A percentile compares a stretch with the other conserved stretches of the same genome.
These are phyloP conservation scores for Yamadazyma dushanensis DNA, from an alignment of 1,139 yeast genomes.

Conservation along the genomic window DNA sequence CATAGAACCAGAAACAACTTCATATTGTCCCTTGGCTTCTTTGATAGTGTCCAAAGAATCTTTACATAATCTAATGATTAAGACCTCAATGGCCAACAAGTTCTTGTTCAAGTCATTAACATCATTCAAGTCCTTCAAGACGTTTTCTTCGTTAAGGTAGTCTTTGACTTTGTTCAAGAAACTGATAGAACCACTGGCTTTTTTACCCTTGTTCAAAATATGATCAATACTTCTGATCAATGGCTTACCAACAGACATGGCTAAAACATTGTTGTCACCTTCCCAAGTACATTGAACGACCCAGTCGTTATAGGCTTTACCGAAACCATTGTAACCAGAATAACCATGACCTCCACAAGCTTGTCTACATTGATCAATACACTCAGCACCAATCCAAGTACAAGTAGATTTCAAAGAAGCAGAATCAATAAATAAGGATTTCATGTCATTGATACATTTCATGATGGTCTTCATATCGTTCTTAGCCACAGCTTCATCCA, in stretches of 20 bases:
- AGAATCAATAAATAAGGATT: slow-evolving; percentile 79
- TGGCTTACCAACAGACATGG: slow-evolving; percentile 80
- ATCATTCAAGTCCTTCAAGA: slow-evolving; percentile 33
- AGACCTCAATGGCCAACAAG: slow-evolving; percentile 39
- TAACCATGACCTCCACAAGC: slow-evolving; percentile 98
- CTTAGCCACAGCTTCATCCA: slow-evolving; percentile 54
- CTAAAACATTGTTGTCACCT: slow-evolving; percentile 89
- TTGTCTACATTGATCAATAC: slow-evolving; percentile 88
- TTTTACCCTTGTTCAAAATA: slow-evolving; percentile 29
- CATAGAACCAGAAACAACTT: slow-evolving; percentile 55
- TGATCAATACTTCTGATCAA: slow-evolving; percentile 55
- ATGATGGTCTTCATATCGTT: slow-evolving; percentile 43
- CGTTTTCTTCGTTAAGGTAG: slow-evolving; percentile 28
- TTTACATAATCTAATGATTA: slow-evolving; percentile 47
- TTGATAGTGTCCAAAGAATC: slow-evolving; percentile 47
- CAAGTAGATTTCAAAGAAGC: slow-evolving; percentile 88
- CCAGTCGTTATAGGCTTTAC: slow-evolving; percentile 88
- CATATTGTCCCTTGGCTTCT: slow-evolving; percentile 49
- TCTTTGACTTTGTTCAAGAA: slow-evolving; percentile 41
- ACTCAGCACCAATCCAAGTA: slow-evolving; percentile 80
- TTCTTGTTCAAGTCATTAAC: slow-evolving; percentile 31
- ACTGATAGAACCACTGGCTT: slow-evolving; percentile 42
- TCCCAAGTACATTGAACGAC: slow-evolving; percentile 98
- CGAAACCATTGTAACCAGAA: slow-evolving; percentile 86
- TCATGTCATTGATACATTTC: slow-evolving; percentile 60